A percentile compares a stretch with the other conserved stretches of the same genome.
Conservation (phyloP, 208 protist genomes). For the Trypanosoma avium region DNA sequence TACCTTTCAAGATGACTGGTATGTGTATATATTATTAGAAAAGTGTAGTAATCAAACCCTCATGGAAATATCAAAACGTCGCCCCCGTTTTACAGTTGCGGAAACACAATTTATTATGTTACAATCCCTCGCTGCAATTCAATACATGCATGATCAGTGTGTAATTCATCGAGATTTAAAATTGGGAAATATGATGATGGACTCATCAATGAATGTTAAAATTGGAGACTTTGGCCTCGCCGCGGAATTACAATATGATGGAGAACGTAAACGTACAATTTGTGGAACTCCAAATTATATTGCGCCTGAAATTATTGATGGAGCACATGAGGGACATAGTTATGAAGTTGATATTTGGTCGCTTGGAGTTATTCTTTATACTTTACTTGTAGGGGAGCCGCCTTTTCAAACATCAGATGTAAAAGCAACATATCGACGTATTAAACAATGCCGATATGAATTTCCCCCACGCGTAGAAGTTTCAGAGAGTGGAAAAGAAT, state of each 20-base stretch:
- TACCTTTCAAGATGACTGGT: conserved; percentile 96
- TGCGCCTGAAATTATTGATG: conserved; percentile 92
- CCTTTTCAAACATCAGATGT: conserved; percentile 98
- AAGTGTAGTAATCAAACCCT: conserved; percentile 96
- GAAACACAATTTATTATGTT: conserved; percentile 95
- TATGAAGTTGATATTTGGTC: conserved; percentile 98
- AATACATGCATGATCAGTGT: conserved; percentile 94
- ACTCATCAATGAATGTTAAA: conserved; percentile 87
- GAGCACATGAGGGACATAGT: conserved; percentile 89
- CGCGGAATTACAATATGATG: conserved; percentile 86
- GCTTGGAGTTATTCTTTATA: conserved; percentile 98
- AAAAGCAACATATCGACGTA: conserved; percentile 96
- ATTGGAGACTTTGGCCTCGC: conserved; percentile 96
- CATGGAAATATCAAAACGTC: conserved; percentile 95
- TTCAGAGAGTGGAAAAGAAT: conserved; percentile 65
- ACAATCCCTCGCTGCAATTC: conserved; percentile 92
- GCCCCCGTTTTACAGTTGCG: conserved; percentile 83
- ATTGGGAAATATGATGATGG: conserved; percentile 96
- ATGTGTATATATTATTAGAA: conserved; percentile 99
- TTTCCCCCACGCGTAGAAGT: conserved; percentile 86
- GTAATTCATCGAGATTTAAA: conserved; percentile 98
- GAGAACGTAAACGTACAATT: conserved; percentile 94
- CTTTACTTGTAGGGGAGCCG: conserved; percentile 95
- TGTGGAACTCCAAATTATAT: conserved; percentile 98
- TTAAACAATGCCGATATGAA: conserved; percentile 91